Base-by-base conservation (phyloP, 305 asterid species). In the Fraxinus sp. region DNA sequence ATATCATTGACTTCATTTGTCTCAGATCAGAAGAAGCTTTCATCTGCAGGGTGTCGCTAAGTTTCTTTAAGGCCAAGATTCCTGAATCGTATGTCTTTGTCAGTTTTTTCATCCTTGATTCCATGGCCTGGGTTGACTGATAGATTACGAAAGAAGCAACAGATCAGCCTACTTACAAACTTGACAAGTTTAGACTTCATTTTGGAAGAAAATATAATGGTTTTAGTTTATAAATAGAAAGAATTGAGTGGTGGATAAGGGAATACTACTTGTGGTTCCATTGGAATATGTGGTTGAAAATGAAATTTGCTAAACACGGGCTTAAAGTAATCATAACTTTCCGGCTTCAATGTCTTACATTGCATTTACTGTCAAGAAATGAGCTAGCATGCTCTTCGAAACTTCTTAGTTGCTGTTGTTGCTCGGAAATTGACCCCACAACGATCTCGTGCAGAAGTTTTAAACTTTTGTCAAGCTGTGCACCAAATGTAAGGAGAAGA, bases 11-110 rank as follows among this genome's bases (percentile, higher is more conserved):
- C 71, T 85, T 88, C 77, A 89, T 86, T 80, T 93, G 90, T 78
- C 88, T 92, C 79, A 92, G 78, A 88, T 93, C 90, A 28, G 93
- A 87, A 80, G 91, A 89, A 3, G 93, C 88, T 87, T 93, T 91
- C 78, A 35, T 80, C 83, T 90, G 92, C 85, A 93, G 57, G 26
- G 86, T 85, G 73, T 86, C 89, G 1, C 86, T 83, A 79, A 90
- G 90, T 78, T 90, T 87, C 84, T 89, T 86, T 85, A 92, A 55
- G 82, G 79, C 85, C 70, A 84, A 82, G 80, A 89, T 79, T 83
- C 93, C 97, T 72, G 90, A 89, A 82, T 89, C 75, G 80, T 86
- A 88, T n/a, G 89, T 88, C 84, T 90, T 86, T 3, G 84, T 85
- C 89, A 94, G 78, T 84, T 90, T 93, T 85, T 85, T 87, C 76